Conservation (phyloP, 257 asterid species). For the Nicotiana tabacum region DNA sequence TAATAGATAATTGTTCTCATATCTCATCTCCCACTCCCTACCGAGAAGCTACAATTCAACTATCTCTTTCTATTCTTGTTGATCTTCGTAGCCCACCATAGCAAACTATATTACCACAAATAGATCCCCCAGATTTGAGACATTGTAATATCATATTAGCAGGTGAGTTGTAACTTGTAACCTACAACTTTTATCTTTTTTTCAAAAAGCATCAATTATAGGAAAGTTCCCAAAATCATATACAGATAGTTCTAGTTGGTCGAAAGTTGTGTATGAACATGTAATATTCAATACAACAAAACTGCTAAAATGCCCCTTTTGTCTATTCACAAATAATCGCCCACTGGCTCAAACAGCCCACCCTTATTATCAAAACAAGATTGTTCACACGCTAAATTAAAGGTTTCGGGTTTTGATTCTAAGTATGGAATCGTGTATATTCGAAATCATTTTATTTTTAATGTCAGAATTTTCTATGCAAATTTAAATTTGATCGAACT, state of each 20-base stretch:
- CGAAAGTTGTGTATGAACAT: slow-evolving; percentile 15
- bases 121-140: background rate
- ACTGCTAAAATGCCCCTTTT: background rate
- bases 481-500: no score
- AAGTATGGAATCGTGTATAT: no score
- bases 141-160: background rate
- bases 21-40: background rate
- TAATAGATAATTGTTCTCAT: no score
- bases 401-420: no score
- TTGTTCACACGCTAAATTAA: no score
- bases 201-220: no score
- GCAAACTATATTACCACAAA: background rate
- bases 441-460: no score
- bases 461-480: no score
- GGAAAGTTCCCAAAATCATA: background rate
- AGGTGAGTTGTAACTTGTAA: slow-evolving; percentile 7
- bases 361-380: background rate
- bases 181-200: background rate
- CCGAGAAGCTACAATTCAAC: background rate
- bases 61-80: background rate
- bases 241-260: slow-evolving; percentile 3
- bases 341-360: background rate
- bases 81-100: background rate
- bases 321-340: slow-evolving; percentile 8
- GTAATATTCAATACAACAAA: slow-evolving; percentile 3